phyloP scores from a whole-genome alignment of 257 asterid species.

The Nemophila menziesii region DNA sequence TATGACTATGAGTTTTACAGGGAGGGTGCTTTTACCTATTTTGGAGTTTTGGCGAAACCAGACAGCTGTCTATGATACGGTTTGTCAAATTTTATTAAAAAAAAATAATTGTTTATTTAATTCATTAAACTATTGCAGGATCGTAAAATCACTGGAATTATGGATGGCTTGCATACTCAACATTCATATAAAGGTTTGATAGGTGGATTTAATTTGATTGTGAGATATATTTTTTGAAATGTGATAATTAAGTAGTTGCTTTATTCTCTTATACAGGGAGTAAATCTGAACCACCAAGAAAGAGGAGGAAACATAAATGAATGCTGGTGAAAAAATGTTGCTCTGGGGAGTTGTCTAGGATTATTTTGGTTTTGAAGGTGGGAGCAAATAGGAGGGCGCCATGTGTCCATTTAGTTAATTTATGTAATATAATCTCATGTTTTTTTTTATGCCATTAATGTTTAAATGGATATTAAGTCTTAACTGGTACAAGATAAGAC shows the following conservation, averaged over 20 bases:
- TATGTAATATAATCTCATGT: too few relatives aligned
- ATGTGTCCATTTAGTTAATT: too few relatives aligned
- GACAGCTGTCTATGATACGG: slow-evolving; percentile 44
- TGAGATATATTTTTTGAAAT: too few relatives aligned
- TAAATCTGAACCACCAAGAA: slow-evolving; percentile 20
- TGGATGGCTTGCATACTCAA: slow-evolving; percentile 17
- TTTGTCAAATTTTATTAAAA: slow-evolving; percentile 1
- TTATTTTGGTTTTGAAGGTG: too few relatives aligned
- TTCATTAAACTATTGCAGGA: too few relatives aligned
- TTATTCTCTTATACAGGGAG: slow-evolving; percentile 18
- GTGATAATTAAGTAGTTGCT: not conserved
- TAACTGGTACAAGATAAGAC: too few relatives aligned
- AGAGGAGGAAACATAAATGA: slow-evolving; percentile 16
- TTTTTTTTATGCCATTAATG: too few relatives aligned
- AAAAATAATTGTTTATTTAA: too few relatives aligned
- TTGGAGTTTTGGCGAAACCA: slow-evolving; percentile 77
- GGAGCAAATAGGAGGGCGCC: too few relatives aligned
- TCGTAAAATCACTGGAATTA: slow-evolving; percentile 31
- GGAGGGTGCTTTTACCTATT: slow-evolving; percentile 56
- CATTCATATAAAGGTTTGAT: slow-evolving; percentile 21
- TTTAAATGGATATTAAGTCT: too few relatives aligned
- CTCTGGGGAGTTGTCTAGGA: too few relatives aligned
- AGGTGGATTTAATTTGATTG: too few relatives aligned
- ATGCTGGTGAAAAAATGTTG: not conserved
- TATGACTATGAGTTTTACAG: slow-evolving; percentile 23